Percentiles rank a stretch among this genome's conserved stretches.
Conservation (phyloP, 2,329 filamentous ascomycete species). For the Fusarium sp. region DNA sequence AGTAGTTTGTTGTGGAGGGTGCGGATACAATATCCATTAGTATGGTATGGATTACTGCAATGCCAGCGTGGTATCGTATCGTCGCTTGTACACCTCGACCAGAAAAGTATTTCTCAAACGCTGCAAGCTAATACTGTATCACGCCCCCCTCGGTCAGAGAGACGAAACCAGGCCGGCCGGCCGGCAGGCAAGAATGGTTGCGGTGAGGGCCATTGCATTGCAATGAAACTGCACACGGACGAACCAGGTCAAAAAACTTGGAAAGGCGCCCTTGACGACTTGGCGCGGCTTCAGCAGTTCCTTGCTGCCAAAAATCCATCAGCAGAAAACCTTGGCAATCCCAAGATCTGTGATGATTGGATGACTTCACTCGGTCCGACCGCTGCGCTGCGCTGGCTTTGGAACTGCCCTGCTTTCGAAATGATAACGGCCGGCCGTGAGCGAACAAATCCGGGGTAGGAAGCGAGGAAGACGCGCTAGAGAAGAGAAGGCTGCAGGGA, state of each 20-base stretch:
- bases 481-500: conserved; percentile 25
- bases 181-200: conserved; percentile 4
- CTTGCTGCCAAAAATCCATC: conserved; percentile 42
- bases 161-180: conserved; percentile 12
- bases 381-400: conserved; percentile 6
- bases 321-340: conserved; percentile 15
- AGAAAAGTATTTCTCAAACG: not conserved
- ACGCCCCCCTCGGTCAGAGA: conserved; percentile 14
- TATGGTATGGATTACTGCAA: not conserved
- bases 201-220: conserved; percentile 1
- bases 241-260: not conserved
- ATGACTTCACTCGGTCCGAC: conserved; percentile 45
- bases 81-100: not conserved
- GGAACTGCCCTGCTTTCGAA: not conserved
- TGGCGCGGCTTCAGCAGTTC: conserved; percentile 26
- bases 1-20: conserved; percentile 2
- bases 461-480: conserved; percentile 6
- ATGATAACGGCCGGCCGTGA: conserved; percentile 23
- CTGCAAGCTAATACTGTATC: conserved; percentile 10
- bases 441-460: conserved; percentile 32
- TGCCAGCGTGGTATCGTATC: not conserved
- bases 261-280: conserved; percentile 12
- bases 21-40: not conserved
- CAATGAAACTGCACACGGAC: conserved; percentile 17
- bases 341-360: conserved; percentile 37